A percentile compares a stretch with the other conserved stretches of the same genome.
Conservation (phyloP, 371 early-diverging fungal species). For the Rhizopus delemar region DNA sequence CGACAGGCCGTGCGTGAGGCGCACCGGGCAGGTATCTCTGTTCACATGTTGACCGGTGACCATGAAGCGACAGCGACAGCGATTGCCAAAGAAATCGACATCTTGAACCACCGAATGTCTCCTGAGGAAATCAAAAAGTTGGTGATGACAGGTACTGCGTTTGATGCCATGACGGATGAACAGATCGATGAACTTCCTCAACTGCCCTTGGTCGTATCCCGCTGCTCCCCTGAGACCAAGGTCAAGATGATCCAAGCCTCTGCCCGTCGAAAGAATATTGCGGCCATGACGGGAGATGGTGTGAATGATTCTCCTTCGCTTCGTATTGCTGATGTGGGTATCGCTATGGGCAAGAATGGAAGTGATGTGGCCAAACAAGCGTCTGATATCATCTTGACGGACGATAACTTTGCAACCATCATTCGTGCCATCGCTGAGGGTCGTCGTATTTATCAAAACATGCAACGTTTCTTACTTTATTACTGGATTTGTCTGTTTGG, state of each 20-base stretch:
- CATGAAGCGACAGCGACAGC: conserved; percentile 89
- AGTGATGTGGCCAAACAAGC: conserved; percentile 94
- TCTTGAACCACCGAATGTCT: conserved; percentile 56
- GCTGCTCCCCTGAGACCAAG: conserved; percentile 95
- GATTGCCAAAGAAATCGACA: conserved; percentile 89
- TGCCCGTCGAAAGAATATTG: conserved; percentile 70
- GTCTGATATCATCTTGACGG: conserved; percentile 85
- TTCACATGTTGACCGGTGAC: conserved; percentile 95
- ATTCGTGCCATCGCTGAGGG: conserved; percentile 84
- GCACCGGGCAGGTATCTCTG: conserved; percentile 86
- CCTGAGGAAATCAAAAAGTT: conserved; percentile 52
- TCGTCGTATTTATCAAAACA: conserved; percentile 88
- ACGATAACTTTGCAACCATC: conserved; percentile 87
- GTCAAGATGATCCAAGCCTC: conserved; percentile 94
- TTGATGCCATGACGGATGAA: conserved; percentile 83
- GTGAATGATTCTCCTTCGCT: conserved; percentile 93
- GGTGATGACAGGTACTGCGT: conserved; percentile 81
- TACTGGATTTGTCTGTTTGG: conserved; percentile 64
- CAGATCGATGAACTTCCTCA: conserved; percentile 72
- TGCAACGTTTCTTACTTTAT: conserved; percentile 89
- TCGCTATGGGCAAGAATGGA: conserved; percentile 90
- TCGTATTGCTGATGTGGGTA: conserved; percentile 88
- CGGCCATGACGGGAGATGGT: conserved; percentile 90
- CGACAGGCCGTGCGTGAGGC: conserved; percentile 79
- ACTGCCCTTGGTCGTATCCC: conserved; percentile 89